phyloP scores from a whole-genome alignment of 106 monocot species.

The Dendrobium chrysotoxum region DNA sequence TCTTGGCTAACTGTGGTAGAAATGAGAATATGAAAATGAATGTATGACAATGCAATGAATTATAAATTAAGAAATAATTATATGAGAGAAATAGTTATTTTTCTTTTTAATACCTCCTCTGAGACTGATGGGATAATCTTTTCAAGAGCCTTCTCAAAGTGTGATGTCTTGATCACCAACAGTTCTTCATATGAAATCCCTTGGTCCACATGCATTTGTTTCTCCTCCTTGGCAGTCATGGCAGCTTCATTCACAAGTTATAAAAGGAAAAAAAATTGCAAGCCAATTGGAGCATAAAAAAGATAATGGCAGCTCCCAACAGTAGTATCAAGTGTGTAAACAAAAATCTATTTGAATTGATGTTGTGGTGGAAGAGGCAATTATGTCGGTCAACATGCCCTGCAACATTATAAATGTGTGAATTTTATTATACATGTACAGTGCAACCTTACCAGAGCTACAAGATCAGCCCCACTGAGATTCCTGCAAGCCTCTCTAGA shows the following conservation, averaged over 20 bases:
- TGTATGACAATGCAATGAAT: no score
- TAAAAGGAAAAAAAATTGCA: background rate
- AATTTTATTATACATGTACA: background rate
- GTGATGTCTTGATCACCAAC: conserved; percentile 34
- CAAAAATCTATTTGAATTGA: background rate
- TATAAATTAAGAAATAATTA: no score
- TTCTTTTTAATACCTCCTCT: conserved; percentile 34
- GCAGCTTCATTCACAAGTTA: conserved; percentile 62
- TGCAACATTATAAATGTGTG: background rate
- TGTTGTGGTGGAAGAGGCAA: background rate
- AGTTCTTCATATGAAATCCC: conserved; percentile 8
- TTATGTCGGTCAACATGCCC: background rate
- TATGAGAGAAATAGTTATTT: no score
- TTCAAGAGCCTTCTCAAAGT: conserved; percentile 51
- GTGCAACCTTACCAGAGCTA: conserved; percentile 34
- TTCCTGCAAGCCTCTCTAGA: conserved; percentile 41
- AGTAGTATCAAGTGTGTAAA: background rate
- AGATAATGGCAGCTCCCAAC: background rate
- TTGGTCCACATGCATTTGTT: conserved; percentile 13
- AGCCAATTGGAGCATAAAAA: background rate
- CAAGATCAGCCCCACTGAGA: conserved; percentile 62
- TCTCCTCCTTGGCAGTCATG: conserved; percentile 51
- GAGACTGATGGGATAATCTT: conserved; percentile 49
- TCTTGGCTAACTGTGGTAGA: no score
- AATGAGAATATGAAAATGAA: no score